Evolutionary conservation across 2,329 filamentous ascomycete genomes (phyloP).

Genomic region (Pyricularia sp.): DNA sequence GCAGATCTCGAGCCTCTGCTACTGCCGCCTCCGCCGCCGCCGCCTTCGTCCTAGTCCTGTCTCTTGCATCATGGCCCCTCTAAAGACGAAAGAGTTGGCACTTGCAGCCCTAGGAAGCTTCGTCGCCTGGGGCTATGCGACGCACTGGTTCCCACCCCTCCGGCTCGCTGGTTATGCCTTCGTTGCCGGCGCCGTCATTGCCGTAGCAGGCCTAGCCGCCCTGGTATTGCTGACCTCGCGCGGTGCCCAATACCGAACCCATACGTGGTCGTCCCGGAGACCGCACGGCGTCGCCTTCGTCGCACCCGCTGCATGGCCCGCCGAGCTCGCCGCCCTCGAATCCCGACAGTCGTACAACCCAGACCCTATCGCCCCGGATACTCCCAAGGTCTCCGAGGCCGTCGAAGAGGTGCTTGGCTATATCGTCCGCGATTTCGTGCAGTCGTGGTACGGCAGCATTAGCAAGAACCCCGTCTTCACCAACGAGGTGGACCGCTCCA

Average conservation of each 20-base stretch:
- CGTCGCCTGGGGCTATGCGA: slow-evolving; percentile 79
- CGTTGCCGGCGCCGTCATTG: slow-evolving; percentile 53
- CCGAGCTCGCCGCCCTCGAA: slow-evolving; percentile 58
- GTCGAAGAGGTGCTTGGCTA: slow-evolving; percentile 71
- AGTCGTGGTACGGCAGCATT: slow-evolving; percentile 81
- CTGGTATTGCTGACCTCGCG: slow-evolving; percentile 55
- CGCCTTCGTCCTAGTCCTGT: background rate
- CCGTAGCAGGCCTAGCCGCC: slow-evolving; percentile 44
- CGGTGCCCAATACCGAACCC: slow-evolving; percentile 28
- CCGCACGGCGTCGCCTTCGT: slow-evolving; percentile 49
- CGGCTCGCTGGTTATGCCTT: slow-evolving; percentile 85
- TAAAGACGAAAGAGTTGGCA: slow-evolving; percentile 64
- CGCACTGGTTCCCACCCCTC: slow-evolving; percentile 72
- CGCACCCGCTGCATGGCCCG: slow-evolving; percentile 53
- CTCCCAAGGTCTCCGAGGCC: slow-evolving; percentile 67
- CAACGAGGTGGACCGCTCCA: slow-evolving; percentile 75
- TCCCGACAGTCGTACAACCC: slow-evolving; percentile 58
- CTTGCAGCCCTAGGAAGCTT: slow-evolving; percentile 61
- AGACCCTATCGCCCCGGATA: slow-evolving; percentile 63
- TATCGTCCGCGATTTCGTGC: slow-evolving; percentile 75
- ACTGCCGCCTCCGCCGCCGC: background rate
- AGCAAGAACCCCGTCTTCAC: slow-evolving; percentile 71
- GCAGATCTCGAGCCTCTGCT: background rate
- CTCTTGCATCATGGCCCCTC: slow-evolving; percentile 46
- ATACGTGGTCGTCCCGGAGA: slow-evolving; percentile 27